Evolutionary conservation across 2,329 filamentous ascomycete species (phyloP).

Genomic region (Fusarium redolens): DNA sequence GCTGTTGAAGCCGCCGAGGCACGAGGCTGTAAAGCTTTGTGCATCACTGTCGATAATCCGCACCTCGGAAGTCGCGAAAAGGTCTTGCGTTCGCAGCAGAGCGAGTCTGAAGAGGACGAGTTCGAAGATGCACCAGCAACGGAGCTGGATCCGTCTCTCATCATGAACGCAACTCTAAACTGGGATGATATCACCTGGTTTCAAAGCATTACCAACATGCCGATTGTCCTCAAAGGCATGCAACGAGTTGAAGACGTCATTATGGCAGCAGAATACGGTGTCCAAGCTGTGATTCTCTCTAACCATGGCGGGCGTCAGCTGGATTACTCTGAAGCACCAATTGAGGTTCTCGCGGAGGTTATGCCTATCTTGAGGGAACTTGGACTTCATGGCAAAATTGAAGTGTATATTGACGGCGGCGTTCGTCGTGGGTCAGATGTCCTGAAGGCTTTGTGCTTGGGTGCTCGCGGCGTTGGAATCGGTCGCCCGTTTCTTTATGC

Average conservation of each 20-base stretch:
- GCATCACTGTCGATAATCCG: conserved; percentile 27
- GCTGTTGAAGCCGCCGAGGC: conserved; percentile 13
- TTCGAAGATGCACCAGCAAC: conserved; percentile 24
- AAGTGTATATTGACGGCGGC: conserved; percentile 91
- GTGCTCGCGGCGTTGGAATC: conserved; percentile 91
- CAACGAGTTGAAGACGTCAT: conserved; percentile 95
- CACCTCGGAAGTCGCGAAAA: conserved; percentile 25
- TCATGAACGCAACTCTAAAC: conserved; percentile 76
- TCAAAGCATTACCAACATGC: conserved; percentile 86
- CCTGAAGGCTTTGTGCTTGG: conserved; percentile 91
- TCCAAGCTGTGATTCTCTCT: conserved; percentile 89
- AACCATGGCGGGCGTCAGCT: conserved; percentile 96
- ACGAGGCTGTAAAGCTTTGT: conserved; percentile 14
- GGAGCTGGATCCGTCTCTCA: conserved; percentile 26
- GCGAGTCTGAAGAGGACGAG: background rate
- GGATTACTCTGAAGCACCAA: conserved; percentile 86
- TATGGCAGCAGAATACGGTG: conserved; percentile 78
- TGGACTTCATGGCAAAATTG: conserved; percentile 78
- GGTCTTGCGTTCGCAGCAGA: conserved; percentile 5
- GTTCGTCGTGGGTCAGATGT: conserved; percentile 90
- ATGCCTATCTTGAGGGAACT: conserved; percentile 83
- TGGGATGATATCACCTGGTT: conserved; percentile 98
- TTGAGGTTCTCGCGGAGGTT: conserved; percentile 91
- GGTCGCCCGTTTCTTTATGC: conserved; percentile 93
- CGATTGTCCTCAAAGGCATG: conserved; percentile 93